These are phyloP conservation scores for Cochlearia excelsa DNA, from an alignment of 345 rosid species.

Conservation along the genomic window DNA sequence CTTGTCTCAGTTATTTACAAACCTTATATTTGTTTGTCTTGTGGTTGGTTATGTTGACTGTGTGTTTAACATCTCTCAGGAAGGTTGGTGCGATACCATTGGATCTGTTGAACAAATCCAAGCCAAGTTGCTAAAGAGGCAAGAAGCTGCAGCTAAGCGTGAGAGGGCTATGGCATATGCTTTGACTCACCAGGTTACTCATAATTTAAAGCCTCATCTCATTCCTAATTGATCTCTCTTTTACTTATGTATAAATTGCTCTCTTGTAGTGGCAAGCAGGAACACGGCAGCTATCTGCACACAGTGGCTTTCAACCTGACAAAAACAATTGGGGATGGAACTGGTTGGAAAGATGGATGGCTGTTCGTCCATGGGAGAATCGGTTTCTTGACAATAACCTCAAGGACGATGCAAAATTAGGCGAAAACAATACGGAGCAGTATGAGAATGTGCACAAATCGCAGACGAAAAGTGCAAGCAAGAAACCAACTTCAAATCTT, in stretches of 20 bases:
- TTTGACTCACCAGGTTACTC: constrained; percentile 85
- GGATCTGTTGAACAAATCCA: constrained; percentile 98
- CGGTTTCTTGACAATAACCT: constrained; percentile 91
- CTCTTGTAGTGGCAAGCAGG: constrained; percentile 94
- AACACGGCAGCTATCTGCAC: constrained; percentile 59
- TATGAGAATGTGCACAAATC: constrained; percentile 47
- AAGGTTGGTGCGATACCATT: constrained; percentile 93
- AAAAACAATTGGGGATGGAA: constrained; percentile 99
- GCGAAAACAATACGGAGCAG: constrained; percentile 47
- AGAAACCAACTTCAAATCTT: constrained; percentile 40
- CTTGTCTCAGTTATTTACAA: neutral
- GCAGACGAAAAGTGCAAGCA: constrained; percentile 51
- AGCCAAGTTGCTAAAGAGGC: constrained; percentile 83
- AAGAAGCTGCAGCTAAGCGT: constrained; percentile 99
- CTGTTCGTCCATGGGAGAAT: constrained; percentile 99
- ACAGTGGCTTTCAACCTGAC: constrained; percentile 80
- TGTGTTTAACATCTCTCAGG: constrained; percentile 44
- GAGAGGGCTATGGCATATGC: constrained; percentile 99
- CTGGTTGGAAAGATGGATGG: constrained; percentile 99
- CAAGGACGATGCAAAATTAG: constrained; percentile 64
- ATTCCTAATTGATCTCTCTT: neutral
- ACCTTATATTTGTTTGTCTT: neutral
- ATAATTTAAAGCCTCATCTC: neutral
- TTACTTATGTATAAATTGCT: constrained; percentile 13
- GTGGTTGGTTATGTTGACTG: neutral